A percentile compares a stretch with the other conserved stretches of the same genome.
Evolutionary conservation across 371 early-diverging fungal species (phyloP).

Genomic region (Mortierella polycephala): DNA sequence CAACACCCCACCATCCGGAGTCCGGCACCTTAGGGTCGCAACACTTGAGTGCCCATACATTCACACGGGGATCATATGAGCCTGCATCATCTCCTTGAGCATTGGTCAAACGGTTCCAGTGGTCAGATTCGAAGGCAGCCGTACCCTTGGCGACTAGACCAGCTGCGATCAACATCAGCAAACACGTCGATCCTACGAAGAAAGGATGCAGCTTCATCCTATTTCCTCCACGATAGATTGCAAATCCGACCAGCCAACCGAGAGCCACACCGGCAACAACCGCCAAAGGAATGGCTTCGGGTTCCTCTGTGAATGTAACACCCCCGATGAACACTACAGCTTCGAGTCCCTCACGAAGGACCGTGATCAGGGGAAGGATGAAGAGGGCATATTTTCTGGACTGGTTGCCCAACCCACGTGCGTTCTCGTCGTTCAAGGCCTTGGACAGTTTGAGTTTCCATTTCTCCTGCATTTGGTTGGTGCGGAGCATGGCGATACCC

Average conservation of each 20-base stretch:
- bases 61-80: constrained; percentile 58
- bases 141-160: constrained; percentile 75
- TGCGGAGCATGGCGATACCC: constrained; percentile 78
- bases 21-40: constrained; percentile 56
- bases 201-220: constrained; percentile 74
- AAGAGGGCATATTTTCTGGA: constrained; percentile 71
- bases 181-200: constrained; percentile 76
- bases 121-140: constrained; percentile 48
- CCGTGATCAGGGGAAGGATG: constrained; percentile 81
- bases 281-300: constrained; percentile 81
- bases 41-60: constrained; percentile 55
- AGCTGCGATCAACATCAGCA: constrained; percentile 81
- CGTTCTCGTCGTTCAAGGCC: constrained; percentile 59
- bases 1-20: constrained; percentile 75
- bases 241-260: constrained; percentile 73
- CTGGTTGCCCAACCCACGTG: constrained; percentile 33
- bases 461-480: constrained; percentile 76
- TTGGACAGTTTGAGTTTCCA: constrained; percentile 70
- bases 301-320: constrained; percentile 72
- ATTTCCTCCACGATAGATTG: constrained; percentile 77
- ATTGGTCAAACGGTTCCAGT: constrained; percentile 54
- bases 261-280: constrained; percentile 72
- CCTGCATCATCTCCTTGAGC: constrained; percentile 58
- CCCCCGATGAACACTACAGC: constrained; percentile 86
- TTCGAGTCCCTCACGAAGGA: constrained; percentile 86